Conservation (phyloP, 108 stramenopile species). For the Cyclotella baltica region DNA sequence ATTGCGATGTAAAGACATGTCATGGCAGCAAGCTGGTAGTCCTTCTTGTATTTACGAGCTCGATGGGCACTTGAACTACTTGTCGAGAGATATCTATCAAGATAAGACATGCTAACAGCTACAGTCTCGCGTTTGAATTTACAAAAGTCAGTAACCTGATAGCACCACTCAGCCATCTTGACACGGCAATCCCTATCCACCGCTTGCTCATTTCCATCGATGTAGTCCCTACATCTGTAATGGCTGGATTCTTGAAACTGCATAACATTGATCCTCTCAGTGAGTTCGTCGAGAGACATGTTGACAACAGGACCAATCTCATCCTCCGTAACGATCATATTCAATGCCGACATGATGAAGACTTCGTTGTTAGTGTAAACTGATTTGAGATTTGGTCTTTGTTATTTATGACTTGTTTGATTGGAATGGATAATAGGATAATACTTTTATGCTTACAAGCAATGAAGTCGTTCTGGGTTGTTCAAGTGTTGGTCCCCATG, state of each 20-base stretch:
- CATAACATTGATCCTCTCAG: slow-evolving; percentile 17
- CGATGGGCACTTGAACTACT: slow-evolving; percentile 55
- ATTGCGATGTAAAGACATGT: slow-evolving; percentile 83
- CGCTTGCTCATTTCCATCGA: not conserved
- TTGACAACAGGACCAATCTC: not conserved
- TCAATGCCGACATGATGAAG: slow-evolving; percentile 7
- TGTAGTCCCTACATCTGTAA: slow-evolving; percentile 17
- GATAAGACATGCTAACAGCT: slow-evolving; percentile 78
- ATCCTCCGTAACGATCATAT: slow-evolving; percentile 18
- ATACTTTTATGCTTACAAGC: no score
- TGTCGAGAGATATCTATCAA: slow-evolving; percentile 68
- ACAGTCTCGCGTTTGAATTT: slow-evolving; percentile 78
- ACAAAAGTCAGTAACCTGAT: slow-evolving; percentile 68
- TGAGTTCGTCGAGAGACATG: not conserved
- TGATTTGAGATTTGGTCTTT: not conserved
- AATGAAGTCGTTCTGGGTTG: no score
- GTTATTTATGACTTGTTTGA: not conserved
- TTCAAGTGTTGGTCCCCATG: not conserved
- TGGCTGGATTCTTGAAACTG: slow-evolving; percentile 10
- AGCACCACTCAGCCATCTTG: slow-evolving; percentile 77
- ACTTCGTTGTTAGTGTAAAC: not conserved
- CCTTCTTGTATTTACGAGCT: slow-evolving; percentile 30
- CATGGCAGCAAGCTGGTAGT: slow-evolving; percentile 84
- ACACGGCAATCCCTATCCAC: slow-evolving; percentile 69
- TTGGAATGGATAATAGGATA: no score